These are phyloP conservation scores for Rhizopogon sp. DNA, from an alignment of 768 basidiomycete genomes.

Conservation along the genomic window DNA sequence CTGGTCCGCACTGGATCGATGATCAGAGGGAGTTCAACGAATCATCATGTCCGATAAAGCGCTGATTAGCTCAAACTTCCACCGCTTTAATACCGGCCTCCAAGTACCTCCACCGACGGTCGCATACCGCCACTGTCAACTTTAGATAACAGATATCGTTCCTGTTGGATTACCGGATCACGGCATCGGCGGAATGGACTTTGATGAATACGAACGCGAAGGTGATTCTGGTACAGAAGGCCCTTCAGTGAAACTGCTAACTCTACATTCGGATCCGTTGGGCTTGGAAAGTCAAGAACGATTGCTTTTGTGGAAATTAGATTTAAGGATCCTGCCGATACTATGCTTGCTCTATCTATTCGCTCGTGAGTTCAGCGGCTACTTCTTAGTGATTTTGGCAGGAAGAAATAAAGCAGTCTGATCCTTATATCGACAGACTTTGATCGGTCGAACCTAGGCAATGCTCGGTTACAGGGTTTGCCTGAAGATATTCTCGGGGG, in stretches of 20 bases:
- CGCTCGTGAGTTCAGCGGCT: conserved; percentile 48
- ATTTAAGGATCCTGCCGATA: conserved; percentile 63
- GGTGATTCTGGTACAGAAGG: conserved; percentile 13
- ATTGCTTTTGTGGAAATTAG: conserved; percentile 58
- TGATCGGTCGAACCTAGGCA: conserved; percentile 76
- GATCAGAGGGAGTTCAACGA: too few relatives aligned
- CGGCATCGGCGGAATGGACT: neutral
- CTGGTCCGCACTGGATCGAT: too few relatives aligned
- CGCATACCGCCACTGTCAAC: too few relatives aligned
- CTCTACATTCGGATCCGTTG: conserved; percentile 1
- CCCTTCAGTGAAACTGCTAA: conserved; percentile 11
- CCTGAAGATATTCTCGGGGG: conserved; percentile 60
- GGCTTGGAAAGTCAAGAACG: conserved; percentile 37
- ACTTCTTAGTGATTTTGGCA: neutral
- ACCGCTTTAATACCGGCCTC: too few relatives aligned
- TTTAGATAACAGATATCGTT: too few relatives aligned
- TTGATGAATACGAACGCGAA: conserved; percentile 14
- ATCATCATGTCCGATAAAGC: too few relatives aligned
- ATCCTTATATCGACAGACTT: conserved; percentile 33
- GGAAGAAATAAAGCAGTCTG: neutral
- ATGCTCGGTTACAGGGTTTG: conserved; percentile 71
- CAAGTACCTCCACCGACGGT: too few relatives aligned
- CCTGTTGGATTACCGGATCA: too few relatives aligned
- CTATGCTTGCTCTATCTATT: conserved; percentile 72
- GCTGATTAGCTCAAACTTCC: too few relatives aligned